Base-by-base conservation (phyloP, 2,329 filamentous ascomycete genomes). In the Peltaster fructicola region DNA sequence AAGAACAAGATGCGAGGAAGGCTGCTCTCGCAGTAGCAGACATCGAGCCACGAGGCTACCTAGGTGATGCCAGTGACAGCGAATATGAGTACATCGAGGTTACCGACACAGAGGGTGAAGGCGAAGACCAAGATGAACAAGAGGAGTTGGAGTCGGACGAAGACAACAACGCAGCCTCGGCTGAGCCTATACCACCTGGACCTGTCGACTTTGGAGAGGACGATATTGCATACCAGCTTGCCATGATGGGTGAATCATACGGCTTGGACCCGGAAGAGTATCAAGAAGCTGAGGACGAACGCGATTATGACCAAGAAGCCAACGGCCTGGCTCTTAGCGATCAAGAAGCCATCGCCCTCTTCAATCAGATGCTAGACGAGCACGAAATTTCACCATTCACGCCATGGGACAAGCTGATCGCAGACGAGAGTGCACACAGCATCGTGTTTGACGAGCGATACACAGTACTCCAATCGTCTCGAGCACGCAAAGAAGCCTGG, bases 161-260 rank as follows among this genome's bases (percentile, higher is more conserved):
- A 40, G 85, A 66, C 30, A 46, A 51, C 35, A 53, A 45, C 59
- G 7, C 40, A 34, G n/a, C n/a, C n/a, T n/a, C n/a, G n/a, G 10
- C 15, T n/a, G 26, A 28, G 9, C 12, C 17, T 5, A 8, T 37
- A 7, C 52, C 53, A 6, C 53, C 63, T 8, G 51, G 55, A 22
- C 54, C 60, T 1, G 54, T 88, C 6, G 85, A 93, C 41, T 91
- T 92, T 41, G 79, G 77, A 28, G 88, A 95, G 48, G 85, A 84
- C 26, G 88, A 98, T 43, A 90, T 98, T 39, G 84, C 80, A 17
- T 84, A 74, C 45, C 88, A 98, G 44, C 61, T 98, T 8, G 78
- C 79, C 26, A 73, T 78, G 14, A 91, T 93, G 79, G 81, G 77
- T 26, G 66, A 77, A 37, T 73, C 80, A n/a, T 82, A 84, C 38